Base-by-base conservation (phyloP, 805 yeast species). In the Tetrapisispora taiwanensis region DNA sequence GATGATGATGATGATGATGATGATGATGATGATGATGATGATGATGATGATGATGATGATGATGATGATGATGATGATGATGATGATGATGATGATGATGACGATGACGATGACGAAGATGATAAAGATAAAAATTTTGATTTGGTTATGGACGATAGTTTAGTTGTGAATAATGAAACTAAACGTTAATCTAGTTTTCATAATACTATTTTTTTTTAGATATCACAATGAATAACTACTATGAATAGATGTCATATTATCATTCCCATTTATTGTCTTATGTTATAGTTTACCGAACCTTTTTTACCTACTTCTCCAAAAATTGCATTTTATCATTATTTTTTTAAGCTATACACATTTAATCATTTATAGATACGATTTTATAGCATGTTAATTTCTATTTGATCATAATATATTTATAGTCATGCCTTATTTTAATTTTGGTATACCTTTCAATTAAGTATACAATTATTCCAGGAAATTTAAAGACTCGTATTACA, bases 1-100 rank as follows among this genome's bases (percentile, higher is more conserved):
- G 60, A 60, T 7, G 62, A 53, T 7, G 64, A 53, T 15, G 59
- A 56, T 3, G 68, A 66, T 12, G 69, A 65, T 4, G 69, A 62
- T 3, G 67, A 60, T 4, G 66, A 64, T 8, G 69, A 67, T 7
- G 62, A 55, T 7, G 59, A 56, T 15, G 59, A 58, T 6, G 60
- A 54, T 14, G 65, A 60, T 10, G 57, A 56, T 12, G 55, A 56
- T 3, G 55, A 52, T 3, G 58, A 54, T 7, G 54, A 54, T 7
- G n/a, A 28, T 12, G n/a, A 28, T 5, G 31, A 14, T 12, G 13
- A 28, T 5, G n/a, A 12, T 14, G 14, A 33, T 3, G 18, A 18
- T 4, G 26, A 19, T 33, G 15, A 7, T 5, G 15, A 19, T 33
- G n/a, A 19, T 15, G 19, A 7, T 17, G 55, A 52, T 3, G 58